phyloP scores from a whole-genome alignment of 805 yeast species.

The Ogataea saltuana region DNA sequence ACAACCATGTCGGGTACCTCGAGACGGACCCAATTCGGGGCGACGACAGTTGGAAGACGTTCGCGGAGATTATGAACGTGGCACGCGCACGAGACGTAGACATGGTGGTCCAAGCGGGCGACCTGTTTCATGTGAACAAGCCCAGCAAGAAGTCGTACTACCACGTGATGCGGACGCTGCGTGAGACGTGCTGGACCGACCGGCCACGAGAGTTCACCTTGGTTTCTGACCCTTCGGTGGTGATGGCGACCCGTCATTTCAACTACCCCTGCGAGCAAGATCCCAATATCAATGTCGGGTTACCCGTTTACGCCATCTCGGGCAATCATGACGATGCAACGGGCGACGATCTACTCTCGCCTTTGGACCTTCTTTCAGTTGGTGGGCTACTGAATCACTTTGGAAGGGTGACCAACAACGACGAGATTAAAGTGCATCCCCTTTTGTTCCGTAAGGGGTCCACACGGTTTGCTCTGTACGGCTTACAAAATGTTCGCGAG shows the following conservation, averaged over 20 bases:
- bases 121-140: slow-evolving; percentile 84
- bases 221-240: slow-evolving; percentile 71
- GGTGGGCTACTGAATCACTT: slow-evolving; percentile 87
- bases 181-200: slow-evolving; percentile 78
- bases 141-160: slow-evolving; percentile 86
- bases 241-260: slow-evolving; percentile 59
- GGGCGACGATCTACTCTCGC: slow-evolving; percentile 78
- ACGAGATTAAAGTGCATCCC: slow-evolving; percentile 73
- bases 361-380: slow-evolving; percentile 80
- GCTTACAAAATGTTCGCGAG: slow-evolving; percentile 85
- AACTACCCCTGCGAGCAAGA: slow-evolving; percentile 85
- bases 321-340: slow-evolving; percentile 98
- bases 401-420: slow-evolving; percentile 78
- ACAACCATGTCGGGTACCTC: slow-evolving; percentile 92
- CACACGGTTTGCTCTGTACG: slow-evolving; percentile 84
- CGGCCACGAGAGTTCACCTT: slow-evolving; percentile 83
- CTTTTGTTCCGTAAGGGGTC: slow-evolving; percentile 77
- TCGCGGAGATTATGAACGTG: slow-evolving; percentile 74
- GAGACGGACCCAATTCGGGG: slow-evolving; percentile 91
- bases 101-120: slow-evolving; percentile 90
- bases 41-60: slow-evolving; percentile 84
- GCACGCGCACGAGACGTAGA: slow-evolving; percentile 77
- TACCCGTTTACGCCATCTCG: slow-evolving; percentile 89
- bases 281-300: slow-evolving; percentile 81
- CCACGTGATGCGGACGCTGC: slow-evolving; percentile 71